Evolutionary conservation across 805 yeast species (phyloP).

Genomic region (Pichia manshurica): DNA sequence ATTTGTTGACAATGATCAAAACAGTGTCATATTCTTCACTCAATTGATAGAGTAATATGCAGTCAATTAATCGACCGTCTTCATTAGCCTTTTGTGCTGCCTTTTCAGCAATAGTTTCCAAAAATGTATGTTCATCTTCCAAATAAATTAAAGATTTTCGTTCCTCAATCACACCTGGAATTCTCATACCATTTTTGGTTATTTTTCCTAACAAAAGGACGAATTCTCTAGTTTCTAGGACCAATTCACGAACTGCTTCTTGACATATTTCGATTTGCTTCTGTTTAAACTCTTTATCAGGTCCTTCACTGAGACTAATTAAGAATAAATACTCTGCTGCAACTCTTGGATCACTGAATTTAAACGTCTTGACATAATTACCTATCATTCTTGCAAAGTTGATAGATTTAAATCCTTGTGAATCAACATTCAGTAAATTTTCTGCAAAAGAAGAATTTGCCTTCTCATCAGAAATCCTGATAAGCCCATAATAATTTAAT

Average conservation of each 20-base stretch:
- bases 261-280: constrained; percentile 55
- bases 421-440: constrained; percentile 30
- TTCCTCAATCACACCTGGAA: constrained; percentile 79
- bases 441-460: constrained; percentile 8
- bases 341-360: constrained; percentile 78
- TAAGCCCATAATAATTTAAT: constrained; percentile 63
- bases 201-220: constrained; percentile 78
- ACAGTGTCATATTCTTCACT: constrained; percentile 85
- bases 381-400: constrained; percentile 66
- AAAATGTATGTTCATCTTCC: constrained; percentile 51
- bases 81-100: constrained; percentile 86
- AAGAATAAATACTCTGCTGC: constrained; percentile 86
- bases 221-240: constrained; percentile 82
- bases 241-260: constrained; percentile 76
- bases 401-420: constrained; percentile 25
- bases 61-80: constrained; percentile 84
- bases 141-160: constrained; percentile 63
- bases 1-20: constrained; percentile 61
- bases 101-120: constrained; percentile 68
- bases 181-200: constrained; percentile 65
- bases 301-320: constrained; percentile 49
- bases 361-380: constrained; percentile 74
- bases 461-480: constrained; percentile 36
- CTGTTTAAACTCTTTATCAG: constrained; percentile 16
- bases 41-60: constrained; percentile 78